Evolutionary conservation across 2,329 filamentous ascomycete genomes (phyloP).

Genomic region (Tetracladium maxilliforme): DNA sequence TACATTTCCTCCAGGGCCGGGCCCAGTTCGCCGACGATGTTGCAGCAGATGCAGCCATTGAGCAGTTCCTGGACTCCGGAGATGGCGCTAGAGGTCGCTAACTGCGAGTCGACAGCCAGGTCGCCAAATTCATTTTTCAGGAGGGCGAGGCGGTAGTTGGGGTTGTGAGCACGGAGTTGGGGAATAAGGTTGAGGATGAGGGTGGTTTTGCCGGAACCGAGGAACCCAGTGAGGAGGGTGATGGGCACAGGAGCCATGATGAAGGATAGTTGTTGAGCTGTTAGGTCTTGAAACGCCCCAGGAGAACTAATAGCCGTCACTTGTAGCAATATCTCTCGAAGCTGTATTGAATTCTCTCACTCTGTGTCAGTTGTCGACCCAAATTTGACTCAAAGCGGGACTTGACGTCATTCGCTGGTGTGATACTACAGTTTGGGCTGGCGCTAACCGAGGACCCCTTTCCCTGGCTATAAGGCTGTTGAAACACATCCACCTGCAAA

Average conservation of each 20-base stretch:
- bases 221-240: slow-evolving; percentile 91
- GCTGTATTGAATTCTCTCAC: no score
- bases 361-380: no score
- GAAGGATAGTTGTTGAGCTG: no score
- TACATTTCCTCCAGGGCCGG: slow-evolving; percentile 67
- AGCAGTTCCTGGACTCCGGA: slow-evolving; percentile 85
- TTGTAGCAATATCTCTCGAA: no score
- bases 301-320: no score
- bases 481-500: no score
- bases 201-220: slow-evolving; percentile 93
- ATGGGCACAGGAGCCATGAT: slow-evolving; percentile 63
- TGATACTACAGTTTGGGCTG: no score
- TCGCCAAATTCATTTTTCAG: slow-evolving; percentile 98
- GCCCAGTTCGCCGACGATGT: slow-evolving; percentile 81
- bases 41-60: slow-evolving; percentile 98
- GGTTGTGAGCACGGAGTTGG: slow-evolving; percentile 63
- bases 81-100: slow-evolving; percentile 70
- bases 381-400: no score
- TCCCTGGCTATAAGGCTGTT: no score
- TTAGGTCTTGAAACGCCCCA: no score
- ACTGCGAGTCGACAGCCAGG: slow-evolving; percentile 81
- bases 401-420: no score
- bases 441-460: no score
- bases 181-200: slow-evolving; percentile 88
- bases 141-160: slow-evolving; percentile 73